These are phyloP conservation scores for Teunomyces barrocoloradensis DNA, from an alignment of 805 yeast genomes.

Conservation along the genomic window DNA sequence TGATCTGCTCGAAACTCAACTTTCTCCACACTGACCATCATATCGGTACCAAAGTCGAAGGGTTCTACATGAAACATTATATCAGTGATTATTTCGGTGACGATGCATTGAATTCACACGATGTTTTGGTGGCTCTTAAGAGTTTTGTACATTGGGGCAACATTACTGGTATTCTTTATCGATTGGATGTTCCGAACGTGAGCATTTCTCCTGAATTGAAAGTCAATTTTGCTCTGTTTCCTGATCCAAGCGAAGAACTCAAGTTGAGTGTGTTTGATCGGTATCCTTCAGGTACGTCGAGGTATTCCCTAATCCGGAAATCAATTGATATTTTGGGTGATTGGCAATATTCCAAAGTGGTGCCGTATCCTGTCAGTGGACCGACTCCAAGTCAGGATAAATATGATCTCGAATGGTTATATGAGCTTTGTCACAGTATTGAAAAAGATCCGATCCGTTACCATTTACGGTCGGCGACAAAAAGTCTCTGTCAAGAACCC, in stretches of 20 bases:
- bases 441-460: constrained; percentile 47
- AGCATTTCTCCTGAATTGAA: constrained; percentile 28
- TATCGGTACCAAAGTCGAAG: constrained; percentile 49
- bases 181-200: constrained; percentile 39
- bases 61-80: constrained; percentile 38
- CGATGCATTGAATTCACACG: constrained; percentile 36
- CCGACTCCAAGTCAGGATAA: neutral
- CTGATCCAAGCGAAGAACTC: constrained; percentile 40
- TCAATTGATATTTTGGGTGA: constrained; percentile 35
- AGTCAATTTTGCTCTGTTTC: constrained; percentile 36
- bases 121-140: constrained; percentile 46
- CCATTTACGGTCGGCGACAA: constrained; percentile 43
- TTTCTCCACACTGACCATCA: constrained; percentile 58
- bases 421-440: constrained; percentile 42
- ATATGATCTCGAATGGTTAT: constrained; percentile 33
- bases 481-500: constrained; percentile 31
- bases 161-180: constrained; percentile 45
- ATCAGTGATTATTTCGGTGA: constrained; percentile 40
- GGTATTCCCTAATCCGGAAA: constrained; percentile 41
- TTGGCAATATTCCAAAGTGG: constrained; percentile 36
- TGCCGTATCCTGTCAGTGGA: constrained; percentile 31
- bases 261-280: constrained; percentile 40
- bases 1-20: constrained; percentile 48
- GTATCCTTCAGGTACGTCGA: constrained; percentile 55
- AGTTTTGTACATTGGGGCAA: constrained; percentile 57